These are phyloP conservation scores for Didymella lethalis DNA, from an alignment of 2,329 filamentous ascomycete species.

Conservation along the genomic window DNA sequence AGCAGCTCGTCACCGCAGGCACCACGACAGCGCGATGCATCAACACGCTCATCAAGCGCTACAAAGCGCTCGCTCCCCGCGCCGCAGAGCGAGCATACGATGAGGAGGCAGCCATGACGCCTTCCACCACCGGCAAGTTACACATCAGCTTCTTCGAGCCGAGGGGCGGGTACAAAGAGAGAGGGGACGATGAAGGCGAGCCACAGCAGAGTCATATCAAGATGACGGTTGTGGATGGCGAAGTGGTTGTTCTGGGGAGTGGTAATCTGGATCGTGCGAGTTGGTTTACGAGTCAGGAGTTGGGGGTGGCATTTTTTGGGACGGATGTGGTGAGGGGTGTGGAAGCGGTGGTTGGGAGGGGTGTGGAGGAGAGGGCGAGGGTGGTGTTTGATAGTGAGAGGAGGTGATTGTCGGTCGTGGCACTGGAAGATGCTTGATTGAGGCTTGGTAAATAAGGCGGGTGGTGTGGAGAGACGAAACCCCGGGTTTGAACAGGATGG, in stretches of 20 bases:
- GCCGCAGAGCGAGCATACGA: conserved; percentile 7
- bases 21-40: conserved; percentile 75
- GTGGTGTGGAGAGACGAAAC: too few relatives aligned
- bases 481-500: too few relatives aligned
- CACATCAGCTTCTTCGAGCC: conserved; percentile 66
- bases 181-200: conserved; percentile 54
- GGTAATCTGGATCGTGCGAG: conserved; percentile 86
- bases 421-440: too few relatives aligned
- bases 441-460: too few relatives aligned
- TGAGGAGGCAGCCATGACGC: conserved; percentile 42
- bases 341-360: conserved; percentile 30
- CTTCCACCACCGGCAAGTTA: conserved; percentile 56
- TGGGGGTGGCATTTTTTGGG: conserved; percentile 69
- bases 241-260: conserved; percentile 74
- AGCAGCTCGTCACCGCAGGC: conserved; percentile 81
- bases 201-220: conserved; percentile 81
- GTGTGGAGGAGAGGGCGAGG: conserved; percentile 36
- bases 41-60: conserved; percentile 64
- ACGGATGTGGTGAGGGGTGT: conserved; percentile 50
- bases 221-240: conserved; percentile 74
- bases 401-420: background rate
- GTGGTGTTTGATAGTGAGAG: conserved; percentile 37
- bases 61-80: conserved; percentile 45
- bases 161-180: conserved; percentile 32
- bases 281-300: conserved; percentile 86